phyloP scores from a whole-genome alignment of 495 filamentous ascomycete species.

The Penicillium silybi region DNA sequence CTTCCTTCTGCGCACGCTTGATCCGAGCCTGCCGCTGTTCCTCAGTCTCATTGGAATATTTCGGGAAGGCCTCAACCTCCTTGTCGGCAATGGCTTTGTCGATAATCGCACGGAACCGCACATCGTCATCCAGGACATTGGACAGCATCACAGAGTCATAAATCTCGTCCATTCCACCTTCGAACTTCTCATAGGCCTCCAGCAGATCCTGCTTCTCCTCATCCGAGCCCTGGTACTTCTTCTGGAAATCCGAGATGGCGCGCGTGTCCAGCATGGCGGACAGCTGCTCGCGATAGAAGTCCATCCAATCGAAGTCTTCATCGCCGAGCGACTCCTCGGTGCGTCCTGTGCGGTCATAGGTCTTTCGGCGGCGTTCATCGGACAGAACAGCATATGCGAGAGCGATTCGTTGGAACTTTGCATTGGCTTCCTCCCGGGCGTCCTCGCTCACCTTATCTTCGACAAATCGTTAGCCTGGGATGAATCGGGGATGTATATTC shows the following conservation, averaged over 20 bases:
- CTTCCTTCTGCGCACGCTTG: slow-evolving; percentile 61
- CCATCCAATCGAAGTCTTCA: slow-evolving; percentile 82
- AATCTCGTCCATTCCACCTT: slow-evolving; percentile 70
- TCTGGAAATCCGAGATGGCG: slow-evolving; percentile 66
- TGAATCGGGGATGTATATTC: not conserved
- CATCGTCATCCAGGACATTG: slow-evolving; percentile 79
- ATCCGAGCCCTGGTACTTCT: slow-evolving; percentile 77
- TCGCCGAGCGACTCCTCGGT: slow-evolving; percentile 74
- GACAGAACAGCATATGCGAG: slow-evolving; percentile 93
- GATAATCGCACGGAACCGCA: slow-evolving; percentile 74
- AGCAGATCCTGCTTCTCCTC: slow-evolving; percentile 78
- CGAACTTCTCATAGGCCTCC: slow-evolving; percentile 60
- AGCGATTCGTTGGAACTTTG: slow-evolving; percentile 81
- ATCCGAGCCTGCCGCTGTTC: slow-evolving; percentile 59
- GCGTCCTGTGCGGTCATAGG: slow-evolving; percentile 85
- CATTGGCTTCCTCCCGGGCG: slow-evolving; percentile 63
- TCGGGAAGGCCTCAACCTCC: slow-evolving; percentile 59
- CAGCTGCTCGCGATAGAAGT: slow-evolving; percentile 82
- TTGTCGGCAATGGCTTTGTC: slow-evolving; percentile 70
- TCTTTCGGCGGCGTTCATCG: slow-evolving; percentile 66
- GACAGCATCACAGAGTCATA: slow-evolving; percentile 84
- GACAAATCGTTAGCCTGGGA: not conserved
- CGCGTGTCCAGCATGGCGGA: slow-evolving; percentile 64
- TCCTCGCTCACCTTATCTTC: slow-evolving; percentile 67
- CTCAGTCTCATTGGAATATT: slow-evolving; percentile 68